Conservation (phyloP, 78 protist genomes). For the Dictyostelium brefeldianum region DNA sequence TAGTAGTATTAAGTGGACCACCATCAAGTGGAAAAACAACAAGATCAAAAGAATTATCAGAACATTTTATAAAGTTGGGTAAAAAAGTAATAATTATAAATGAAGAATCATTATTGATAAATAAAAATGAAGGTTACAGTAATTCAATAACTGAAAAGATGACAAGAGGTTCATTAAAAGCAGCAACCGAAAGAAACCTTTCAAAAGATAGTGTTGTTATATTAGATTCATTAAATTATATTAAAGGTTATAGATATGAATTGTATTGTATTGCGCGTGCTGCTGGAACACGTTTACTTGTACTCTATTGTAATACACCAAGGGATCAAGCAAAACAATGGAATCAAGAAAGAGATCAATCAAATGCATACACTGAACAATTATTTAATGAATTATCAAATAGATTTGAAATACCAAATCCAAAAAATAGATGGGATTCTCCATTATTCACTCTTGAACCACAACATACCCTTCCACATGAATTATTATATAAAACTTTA, state of each 20-base stretch:
- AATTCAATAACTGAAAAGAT: conserved; percentile 78
- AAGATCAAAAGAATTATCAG: conserved; percentile 48
- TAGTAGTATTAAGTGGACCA: conserved; percentile 68
- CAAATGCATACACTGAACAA: conserved; percentile 10
- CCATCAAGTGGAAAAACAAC: conserved; percentile 72
- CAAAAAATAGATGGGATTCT: conserved; percentile 82
- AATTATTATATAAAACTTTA: conserved; percentile 58
- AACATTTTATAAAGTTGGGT: conserved; percentile 56
- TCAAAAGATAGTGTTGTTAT: conserved; percentile 78
- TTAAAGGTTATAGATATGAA: conserved; percentile 93
- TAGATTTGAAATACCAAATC: conserved; percentile 86
- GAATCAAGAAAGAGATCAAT: conserved; percentile 31
- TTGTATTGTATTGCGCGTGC: conserved; percentile 87
- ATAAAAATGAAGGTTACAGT: conserved; percentile 57
- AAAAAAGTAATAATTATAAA: conserved; percentile 69
- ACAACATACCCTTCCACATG: conserved; percentile 57
- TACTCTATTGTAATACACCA: conserved; percentile 74
- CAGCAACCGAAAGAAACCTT: conserved; percentile 78
- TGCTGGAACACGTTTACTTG: conserved; percentile 67
- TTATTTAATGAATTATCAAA: conserved; percentile 35
- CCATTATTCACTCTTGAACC: conserved; percentile 82
- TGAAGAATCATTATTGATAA: conserved; percentile 47
- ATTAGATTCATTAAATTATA: conserved; percentile 88
- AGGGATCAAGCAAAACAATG: conserved; percentile 33
- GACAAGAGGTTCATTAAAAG: conserved; percentile 82